Conservation (phyloP, 2,329 filamentous ascomycete genomes). For the Incumbomyces delicatus region DNA sequence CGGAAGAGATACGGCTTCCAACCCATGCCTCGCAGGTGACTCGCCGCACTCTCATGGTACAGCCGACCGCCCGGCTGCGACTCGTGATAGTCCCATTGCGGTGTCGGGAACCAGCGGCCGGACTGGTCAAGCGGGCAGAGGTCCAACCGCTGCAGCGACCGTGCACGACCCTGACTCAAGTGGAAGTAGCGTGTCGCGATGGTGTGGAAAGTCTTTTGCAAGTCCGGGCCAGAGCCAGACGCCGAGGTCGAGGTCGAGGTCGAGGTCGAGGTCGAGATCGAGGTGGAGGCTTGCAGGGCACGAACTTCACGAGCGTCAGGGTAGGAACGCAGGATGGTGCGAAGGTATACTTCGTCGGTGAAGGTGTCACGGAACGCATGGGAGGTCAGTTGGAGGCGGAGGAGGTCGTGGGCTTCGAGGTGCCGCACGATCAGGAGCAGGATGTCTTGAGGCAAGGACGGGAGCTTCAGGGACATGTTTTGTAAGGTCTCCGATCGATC, state of each 20-base stretch:
- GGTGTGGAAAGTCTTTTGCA: slow-evolving; percentile 34
- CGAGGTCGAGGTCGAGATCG: neutral
- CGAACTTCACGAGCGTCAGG: slow-evolving; percentile 46
- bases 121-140: slow-evolving; percentile 29
- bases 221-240: neutral
- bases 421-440: slow-evolving; percentile 45
- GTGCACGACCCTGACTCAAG: slow-evolving; percentile 40
- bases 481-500: no score
- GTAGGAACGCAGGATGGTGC: slow-evolving; percentile 42
- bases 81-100: slow-evolving; percentile 33
- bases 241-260: neutral
- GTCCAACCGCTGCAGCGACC: slow-evolving; percentile 36
- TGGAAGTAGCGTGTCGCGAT: slow-evolving; percentile 48
- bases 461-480: neutral
- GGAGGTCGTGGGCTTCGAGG: slow-evolving; percentile 41
- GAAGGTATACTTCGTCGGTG: slow-evolving; percentile 37
- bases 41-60: slow-evolving; percentile 18
- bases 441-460: slow-evolving; percentile 45
- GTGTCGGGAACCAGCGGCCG: slow-evolving; percentile 30
- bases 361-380: slow-evolving; percentile 42
- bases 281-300: neutral
- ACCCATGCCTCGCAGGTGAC: slow-evolving; percentile 14
- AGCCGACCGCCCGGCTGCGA: slow-evolving; percentile 23
- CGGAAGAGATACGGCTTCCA: slow-evolving; percentile 27
- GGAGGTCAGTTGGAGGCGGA: slow-evolving; percentile 46